phyloP scores from a whole-genome alignment of 371 early-diverging fungal genomes.

The Catenaria anguillulae region DNA sequence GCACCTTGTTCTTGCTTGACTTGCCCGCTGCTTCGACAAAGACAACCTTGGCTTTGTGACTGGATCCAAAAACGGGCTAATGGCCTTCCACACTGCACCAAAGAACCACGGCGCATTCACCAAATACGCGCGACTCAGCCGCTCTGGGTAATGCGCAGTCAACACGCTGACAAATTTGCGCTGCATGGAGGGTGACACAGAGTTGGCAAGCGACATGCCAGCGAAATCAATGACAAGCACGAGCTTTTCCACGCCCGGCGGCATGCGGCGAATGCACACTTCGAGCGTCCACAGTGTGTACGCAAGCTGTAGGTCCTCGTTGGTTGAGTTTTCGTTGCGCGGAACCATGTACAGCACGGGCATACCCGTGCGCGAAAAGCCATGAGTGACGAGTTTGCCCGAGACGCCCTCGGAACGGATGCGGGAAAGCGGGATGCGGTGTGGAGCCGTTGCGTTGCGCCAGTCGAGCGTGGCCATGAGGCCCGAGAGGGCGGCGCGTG shows the following conservation, averaged over 20 bases:
- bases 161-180: slow-evolving; percentile 61
- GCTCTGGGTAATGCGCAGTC: slow-evolving; percentile 75
- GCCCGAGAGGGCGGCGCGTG: not conserved
- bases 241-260: slow-evolving; percentile 44
- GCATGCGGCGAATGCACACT: slow-evolving; percentile 61
- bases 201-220: slow-evolving; percentile 44
- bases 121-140: slow-evolving; percentile 42
- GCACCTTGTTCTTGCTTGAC: not conserved
- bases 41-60: slow-evolving; percentile 72
- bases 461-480: not conserved
- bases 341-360: slow-evolving; percentile 58
- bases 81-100: slow-evolving; percentile 54
- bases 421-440: not conserved
- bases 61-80: slow-evolving; percentile 79
- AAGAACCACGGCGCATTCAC: slow-evolving; percentile 76
- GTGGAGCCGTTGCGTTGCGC: not conserved
- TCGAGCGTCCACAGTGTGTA: slow-evolving; percentile 66
- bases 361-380: slow-evolving; percentile 52
- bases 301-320: slow-evolving; percentile 55
- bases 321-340: slow-evolving; percentile 62
- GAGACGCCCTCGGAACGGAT: slow-evolving; percentile 31
- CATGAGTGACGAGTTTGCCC: slow-evolving; percentile 68
- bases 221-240: slow-evolving; percentile 68
- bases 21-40: slow-evolving; percentile 45
- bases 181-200: slow-evolving; percentile 53